Percentiles rank a stretch among this genome's conserved stretches.
phyloP scores from a whole-genome alignment of 305 asterid genomes.

The Stenogyne calaminthoides region DNA sequence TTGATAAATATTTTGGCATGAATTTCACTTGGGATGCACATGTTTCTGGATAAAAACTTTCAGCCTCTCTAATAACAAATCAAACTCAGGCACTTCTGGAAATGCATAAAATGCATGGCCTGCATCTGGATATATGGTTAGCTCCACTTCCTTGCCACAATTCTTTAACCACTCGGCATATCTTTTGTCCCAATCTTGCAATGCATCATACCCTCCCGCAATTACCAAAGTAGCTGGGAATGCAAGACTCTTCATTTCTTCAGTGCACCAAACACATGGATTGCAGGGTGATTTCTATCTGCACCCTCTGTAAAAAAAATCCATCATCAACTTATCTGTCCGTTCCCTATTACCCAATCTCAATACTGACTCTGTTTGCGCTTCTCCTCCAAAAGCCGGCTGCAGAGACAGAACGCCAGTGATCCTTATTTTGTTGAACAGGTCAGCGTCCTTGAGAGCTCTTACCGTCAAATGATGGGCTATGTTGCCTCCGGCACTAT shows the following conservation, averaged over 20 bases:
- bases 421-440: background rate
- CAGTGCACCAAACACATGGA: slow-evolving; percentile 36
- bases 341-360: slow-evolving; percentile 23
- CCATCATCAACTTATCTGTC: slow-evolving; percentile 38
- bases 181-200: slow-evolving; percentile 44
- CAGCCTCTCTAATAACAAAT: slow-evolving; percentile 9
- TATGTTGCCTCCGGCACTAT: background rate
- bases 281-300: slow-evolving; percentile 49
- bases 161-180: slow-evolving; percentile 33
- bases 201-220: slow-evolving; percentile 37
- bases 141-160: slow-evolving; percentile 35
- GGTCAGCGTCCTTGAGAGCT: background rate
- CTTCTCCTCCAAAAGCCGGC: slow-evolving; percentile 46
- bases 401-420: background rate
- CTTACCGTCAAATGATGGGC: background rate
- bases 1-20: background rate
- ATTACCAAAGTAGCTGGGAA: slow-evolving; percentile 41
- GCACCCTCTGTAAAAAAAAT: slow-evolving; percentile 44
- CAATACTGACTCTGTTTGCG: slow-evolving; percentile 50
- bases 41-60: slow-evolving; percentile 28
- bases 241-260: slow-evolving; percentile 20
- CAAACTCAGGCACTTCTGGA: slow-evolving; percentile 33
- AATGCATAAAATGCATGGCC: slow-evolving; percentile 38
- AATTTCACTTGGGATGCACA: background rate
- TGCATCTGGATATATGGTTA: slow-evolving; percentile 38